phyloP scores from a whole-genome alignment of 2,329 filamentous ascomycete species.

The Arthrocladium fulminans region DNA sequence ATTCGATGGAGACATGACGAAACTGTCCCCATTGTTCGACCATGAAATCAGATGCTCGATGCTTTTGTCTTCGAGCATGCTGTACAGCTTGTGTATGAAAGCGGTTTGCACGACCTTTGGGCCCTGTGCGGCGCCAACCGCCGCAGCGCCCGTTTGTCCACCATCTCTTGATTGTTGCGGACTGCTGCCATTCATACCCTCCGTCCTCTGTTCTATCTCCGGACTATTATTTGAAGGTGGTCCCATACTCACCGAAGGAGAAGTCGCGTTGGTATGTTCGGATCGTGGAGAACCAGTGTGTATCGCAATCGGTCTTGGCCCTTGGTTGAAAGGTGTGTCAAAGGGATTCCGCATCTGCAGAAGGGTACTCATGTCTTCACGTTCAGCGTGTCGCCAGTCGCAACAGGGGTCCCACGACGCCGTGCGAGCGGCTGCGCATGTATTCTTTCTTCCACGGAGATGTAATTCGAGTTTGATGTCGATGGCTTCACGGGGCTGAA shows the following conservation, averaged over 20 bases:
- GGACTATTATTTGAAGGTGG: conserved; percentile 41
- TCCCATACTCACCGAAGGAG: conserved; percentile 40
- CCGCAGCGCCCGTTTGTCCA: conserved; percentile 24
- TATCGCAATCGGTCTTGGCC: conserved; percentile 17
- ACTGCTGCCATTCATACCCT: conserved; percentile 25
- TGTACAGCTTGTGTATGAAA: conserved; percentile 98
- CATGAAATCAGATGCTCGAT: conserved; percentile 96
- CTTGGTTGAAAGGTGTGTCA: conserved; percentile 15
- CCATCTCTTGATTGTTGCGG: conserved; percentile 18
- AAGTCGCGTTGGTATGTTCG: conserved; percentile 49
- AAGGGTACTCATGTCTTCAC: conserved; percentile 20
- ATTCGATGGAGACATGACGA: conserved; percentile 94
- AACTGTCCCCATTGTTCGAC: conserved; percentile 89
- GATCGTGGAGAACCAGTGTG: conserved; percentile 20
- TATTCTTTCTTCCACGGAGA: not conserved
- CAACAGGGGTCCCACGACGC: not conserved
- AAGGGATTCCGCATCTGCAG: conserved; percentile 21
- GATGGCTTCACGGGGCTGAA: too few relatives aligned
- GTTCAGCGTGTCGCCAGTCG: not conserved
- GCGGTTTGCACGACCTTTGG: conserved; percentile 97
- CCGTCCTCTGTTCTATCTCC: conserved; percentile 37
- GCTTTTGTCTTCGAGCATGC: conserved; percentile 89
- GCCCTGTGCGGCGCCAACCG: conserved; percentile 60
- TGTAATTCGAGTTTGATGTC: not conserved
- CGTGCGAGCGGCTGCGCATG: not conserved